Evolutionary conservation across 2,329 filamentous ascomycete species (phyloP).

Genomic region (Monosporascus sp.): DNA sequence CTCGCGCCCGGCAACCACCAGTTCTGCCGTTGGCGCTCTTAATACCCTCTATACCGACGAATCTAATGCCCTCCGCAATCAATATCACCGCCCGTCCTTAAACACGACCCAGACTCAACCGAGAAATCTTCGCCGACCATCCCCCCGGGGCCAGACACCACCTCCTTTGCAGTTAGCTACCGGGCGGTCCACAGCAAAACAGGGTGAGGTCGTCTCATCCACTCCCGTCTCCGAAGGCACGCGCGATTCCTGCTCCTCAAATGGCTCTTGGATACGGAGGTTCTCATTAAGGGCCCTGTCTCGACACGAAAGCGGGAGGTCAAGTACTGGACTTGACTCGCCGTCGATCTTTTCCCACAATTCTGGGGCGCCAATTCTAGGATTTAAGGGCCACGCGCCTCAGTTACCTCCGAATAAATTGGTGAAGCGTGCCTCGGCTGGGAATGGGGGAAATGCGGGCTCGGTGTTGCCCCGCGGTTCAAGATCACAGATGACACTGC

Average conservation of each 20-base stretch:
- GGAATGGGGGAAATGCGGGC: constrained; percentile 40
- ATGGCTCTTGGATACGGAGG: constrained; percentile 67
- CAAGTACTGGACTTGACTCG: constrained; percentile 60
- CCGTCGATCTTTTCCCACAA: constrained; percentile 63
- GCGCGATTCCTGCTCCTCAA: constrained; percentile 56
- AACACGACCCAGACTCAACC: constrained; percentile 6
- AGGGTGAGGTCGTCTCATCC: constrained; percentile 14
- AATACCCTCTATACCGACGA: constrained; percentile 24
- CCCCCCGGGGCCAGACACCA: constrained; percentile 31
- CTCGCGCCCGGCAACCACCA: constrained; percentile 39
- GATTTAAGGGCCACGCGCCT: constrained; percentile 31
- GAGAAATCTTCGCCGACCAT: constrained; percentile 21
- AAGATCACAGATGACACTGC: constrained; percentile 59
- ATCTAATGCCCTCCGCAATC: constrained; percentile 30
- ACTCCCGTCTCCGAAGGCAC: constrained; percentile 35
- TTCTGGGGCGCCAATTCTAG: constrained; percentile 60
- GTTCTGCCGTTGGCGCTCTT: constrained; percentile 26
- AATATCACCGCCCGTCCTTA: constrained; percentile 11
- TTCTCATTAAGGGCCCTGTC: constrained; percentile 62
- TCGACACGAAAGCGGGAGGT: constrained; percentile 58
- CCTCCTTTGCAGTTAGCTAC: constrained; percentile 34
- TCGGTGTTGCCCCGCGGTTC: constrained; percentile 43
- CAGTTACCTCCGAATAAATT: constrained; percentile 66
- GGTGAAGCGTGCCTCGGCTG: constrained; percentile 65
- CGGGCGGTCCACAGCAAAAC: constrained; percentile 38